Evolutionary conservation across 2,329 filamentous ascomycete species (phyloP).

Genomic region (Lithohypha guttulata): DNA sequence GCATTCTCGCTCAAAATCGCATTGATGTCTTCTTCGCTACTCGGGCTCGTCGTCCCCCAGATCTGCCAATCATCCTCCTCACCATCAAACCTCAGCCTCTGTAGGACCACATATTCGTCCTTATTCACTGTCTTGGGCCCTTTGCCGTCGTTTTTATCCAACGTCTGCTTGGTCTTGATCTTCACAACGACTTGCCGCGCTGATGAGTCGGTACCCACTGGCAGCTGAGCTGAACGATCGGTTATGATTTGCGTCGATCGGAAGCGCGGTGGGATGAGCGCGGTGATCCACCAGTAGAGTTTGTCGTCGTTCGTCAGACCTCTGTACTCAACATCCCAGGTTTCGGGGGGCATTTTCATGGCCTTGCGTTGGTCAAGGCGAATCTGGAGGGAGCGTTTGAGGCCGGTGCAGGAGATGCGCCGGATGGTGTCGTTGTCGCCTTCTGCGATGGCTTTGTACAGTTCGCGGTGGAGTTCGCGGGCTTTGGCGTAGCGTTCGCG

Average conservation of each 20-base stretch:
- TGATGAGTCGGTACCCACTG: constrained; percentile 29
- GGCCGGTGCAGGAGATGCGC: constrained; percentile 30
- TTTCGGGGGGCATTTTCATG: neutral
- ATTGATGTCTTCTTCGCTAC: constrained; percentile 14
- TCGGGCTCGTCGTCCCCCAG: constrained; percentile 32
- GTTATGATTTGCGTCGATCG: constrained; percentile 30
- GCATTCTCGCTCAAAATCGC: constrained; percentile 10
- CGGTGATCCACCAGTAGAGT: constrained; percentile 29
- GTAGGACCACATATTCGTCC: constrained; percentile 42
- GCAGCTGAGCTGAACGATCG: constrained; percentile 34
- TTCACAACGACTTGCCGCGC: constrained; percentile 31
- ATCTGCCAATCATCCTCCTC: constrained; percentile 37
- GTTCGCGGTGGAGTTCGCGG: constrained; percentile 31
- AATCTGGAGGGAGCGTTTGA: constrained; percentile 26
- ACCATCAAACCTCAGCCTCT: constrained; percentile 34
- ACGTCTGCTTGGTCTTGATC: constrained; percentile 30
- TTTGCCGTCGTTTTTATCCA: constrained; percentile 18
- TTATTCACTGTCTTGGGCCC: neutral
- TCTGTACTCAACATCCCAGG: constrained; percentile 13
- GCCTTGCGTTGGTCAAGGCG: constrained; percentile 27
- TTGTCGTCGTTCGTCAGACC: constrained; percentile 13
- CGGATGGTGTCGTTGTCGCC: constrained; percentile 28
- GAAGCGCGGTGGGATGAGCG: constrained; percentile 22
- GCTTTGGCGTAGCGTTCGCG: constrained; percentile 8
- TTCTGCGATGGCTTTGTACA: constrained; percentile 39